Percentiles rank a stretch among this genome's conserved stretches.
phyloP scores from a whole-genome alignment of 352 stramenopile genomes.

The Phytopythium mirpurense region DNA sequence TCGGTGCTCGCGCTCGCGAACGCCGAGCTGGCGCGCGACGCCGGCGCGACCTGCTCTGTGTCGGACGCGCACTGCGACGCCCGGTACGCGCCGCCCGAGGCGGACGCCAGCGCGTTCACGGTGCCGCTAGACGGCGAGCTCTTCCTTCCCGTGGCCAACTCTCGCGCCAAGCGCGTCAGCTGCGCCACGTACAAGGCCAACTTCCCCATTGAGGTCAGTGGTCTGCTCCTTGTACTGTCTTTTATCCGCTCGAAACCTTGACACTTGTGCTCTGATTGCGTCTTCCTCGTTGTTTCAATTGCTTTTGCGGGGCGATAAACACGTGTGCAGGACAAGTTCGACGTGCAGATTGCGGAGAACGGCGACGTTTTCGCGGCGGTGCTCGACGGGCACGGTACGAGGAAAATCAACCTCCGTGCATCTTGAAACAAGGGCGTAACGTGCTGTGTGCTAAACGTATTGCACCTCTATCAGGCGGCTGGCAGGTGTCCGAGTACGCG shows the following conservation, averaged over 20 bases:
- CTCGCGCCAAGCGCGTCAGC: slow-evolving; percentile 39
- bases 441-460: background rate
- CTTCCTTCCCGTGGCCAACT: slow-evolving; percentile 36
- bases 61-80: slow-evolving; percentile 48
- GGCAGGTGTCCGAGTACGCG: slow-evolving; percentile 91
- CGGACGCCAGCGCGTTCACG: slow-evolving; percentile 33
- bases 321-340: slow-evolving; percentile 65
- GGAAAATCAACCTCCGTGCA: background rate
- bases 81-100: slow-evolving; percentile 36
- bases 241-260: no score
- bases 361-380: slow-evolving; percentile 86
- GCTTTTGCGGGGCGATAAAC: no score
- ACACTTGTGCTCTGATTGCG: no score
- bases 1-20: slow-evolving; percentile 39
- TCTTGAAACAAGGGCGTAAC: background rate
- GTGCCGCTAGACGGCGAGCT: slow-evolving; percentile 52
- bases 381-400: slow-evolving; percentile 86
- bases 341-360: slow-evolving; percentile 54
- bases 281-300: background rate
- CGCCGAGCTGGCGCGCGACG: slow-evolving; percentile 17
- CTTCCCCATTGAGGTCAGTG: slow-evolving; percentile 44
- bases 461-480: slow-evolving; percentile 60
- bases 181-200: slow-evolving; percentile 66
- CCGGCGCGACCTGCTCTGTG: slow-evolving; percentile 8
- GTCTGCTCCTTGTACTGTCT: no score